A percentile compares a stretch with the other conserved stretches of the same genome.
Evolutionary conservation across 805 yeast genomes (phyloP).

Genomic region (Metschnikowia sp.): DNA sequence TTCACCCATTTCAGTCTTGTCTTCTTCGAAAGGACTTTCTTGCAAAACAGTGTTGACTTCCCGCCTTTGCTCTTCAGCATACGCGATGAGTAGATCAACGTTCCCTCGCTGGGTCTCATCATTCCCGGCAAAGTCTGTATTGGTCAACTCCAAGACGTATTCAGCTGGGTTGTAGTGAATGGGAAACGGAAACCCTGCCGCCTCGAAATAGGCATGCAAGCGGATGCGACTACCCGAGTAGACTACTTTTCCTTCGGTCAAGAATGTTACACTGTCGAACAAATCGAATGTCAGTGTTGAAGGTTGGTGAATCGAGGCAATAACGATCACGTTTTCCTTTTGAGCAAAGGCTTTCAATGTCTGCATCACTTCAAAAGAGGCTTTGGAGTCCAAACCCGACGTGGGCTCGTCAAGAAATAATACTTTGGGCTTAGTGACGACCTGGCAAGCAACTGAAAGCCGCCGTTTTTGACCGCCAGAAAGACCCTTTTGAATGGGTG

Average conservation of each 20-base stretch:
- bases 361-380: slow-evolving; percentile 61
- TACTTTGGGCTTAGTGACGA: slow-evolving; percentile 70
- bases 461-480: slow-evolving; percentile 86
- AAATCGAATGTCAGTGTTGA: slow-evolving; percentile 68
- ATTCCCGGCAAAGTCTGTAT: slow-evolving; percentile 22
- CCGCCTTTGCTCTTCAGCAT: neutral
- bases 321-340: slow-evolving; percentile 59
- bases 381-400: slow-evolving; percentile 77
- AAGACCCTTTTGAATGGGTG: slow-evolving; percentile 51
- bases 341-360: slow-evolving; percentile 49
- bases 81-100: no score
- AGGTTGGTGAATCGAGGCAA: slow-evolving; percentile 82
- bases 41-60: neutral
- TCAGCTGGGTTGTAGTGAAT: slow-evolving; percentile 25
- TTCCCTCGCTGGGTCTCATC: no score
- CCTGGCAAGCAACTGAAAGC: slow-evolving; percentile 72
- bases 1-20: neutral
- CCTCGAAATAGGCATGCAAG: slow-evolving; percentile 47
- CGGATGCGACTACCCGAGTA: slow-evolving; percentile 44
- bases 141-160: slow-evolving; percentile 26
- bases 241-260: slow-evolving; percentile 56
- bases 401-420: slow-evolving; percentile 85
- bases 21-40: neutral
- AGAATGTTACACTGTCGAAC: slow-evolving; percentile 63
- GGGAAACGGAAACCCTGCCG: slow-evolving; percentile 20